phyloP scores from a whole-genome alignment of 164 flowering plant genomes.

The Vitis cinerea region DNA sequence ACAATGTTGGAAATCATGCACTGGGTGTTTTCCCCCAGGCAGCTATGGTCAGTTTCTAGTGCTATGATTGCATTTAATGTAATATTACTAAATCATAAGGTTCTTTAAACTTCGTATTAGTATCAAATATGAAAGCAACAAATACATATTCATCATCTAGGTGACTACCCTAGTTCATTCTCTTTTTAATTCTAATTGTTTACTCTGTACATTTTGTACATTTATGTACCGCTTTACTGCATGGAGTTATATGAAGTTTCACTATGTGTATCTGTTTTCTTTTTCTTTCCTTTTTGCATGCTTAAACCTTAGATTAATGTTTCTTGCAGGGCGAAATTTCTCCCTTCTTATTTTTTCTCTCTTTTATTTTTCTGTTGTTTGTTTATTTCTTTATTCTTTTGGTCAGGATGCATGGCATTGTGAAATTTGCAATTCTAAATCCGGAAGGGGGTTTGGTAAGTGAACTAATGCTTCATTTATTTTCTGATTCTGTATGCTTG shows the following conservation, averaged over 20 bases:
- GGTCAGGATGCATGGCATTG: conserved; percentile 88
- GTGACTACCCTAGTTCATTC: neutral
- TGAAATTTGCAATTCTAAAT: conserved; percentile 71
- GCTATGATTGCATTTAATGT: neutral
- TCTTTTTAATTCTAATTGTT: neutral
- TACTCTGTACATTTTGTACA: neutral
- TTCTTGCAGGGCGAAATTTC: neutral
- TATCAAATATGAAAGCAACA: no score
- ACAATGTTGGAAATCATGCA: conserved; percentile 91
- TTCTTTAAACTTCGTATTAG: no score
- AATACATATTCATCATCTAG: no score
- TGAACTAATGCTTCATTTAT: neutral
- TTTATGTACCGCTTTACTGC: neutral
- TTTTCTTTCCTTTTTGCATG: neutral
- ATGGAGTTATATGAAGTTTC: neutral
- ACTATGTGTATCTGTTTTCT: neutral
- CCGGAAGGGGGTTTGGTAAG: conserved; percentile 86
- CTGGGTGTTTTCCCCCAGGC: conserved; percentile 95
- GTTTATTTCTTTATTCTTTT: neutral
- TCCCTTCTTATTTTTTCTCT: neutral
- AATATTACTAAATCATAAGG: no score
- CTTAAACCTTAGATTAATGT: neutral
- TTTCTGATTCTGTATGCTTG: neutral
- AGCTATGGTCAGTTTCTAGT: conserved; percentile 59
- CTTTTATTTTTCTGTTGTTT: neutral